Evolutionary conservation across 2,329 filamentous ascomycete genomes (phyloP), one percentile per base, ranked within the genome.

Genomic region (Pseudopithomyces maydicus): DNA sequence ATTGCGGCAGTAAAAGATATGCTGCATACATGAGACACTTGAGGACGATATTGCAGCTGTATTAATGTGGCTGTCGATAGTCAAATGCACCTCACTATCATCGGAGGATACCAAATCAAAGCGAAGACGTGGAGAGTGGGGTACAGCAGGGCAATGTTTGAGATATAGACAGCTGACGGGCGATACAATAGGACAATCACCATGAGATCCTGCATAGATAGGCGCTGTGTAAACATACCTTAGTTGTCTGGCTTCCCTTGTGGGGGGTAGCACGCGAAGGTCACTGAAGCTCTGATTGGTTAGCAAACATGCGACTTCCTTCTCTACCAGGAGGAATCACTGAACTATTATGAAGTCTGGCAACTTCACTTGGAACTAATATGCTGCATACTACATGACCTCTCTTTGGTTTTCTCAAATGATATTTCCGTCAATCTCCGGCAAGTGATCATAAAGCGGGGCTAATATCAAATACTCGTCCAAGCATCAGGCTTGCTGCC

Each of bases 131-230:
- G 39, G 53, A 45, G 32, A 22, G 19, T 15, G 52, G 45, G 39
- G 39, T 23, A 50, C 53, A 54, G 33, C 22, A 44, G 32, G 46
- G 39, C 46, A 39, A 29, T 45, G 45, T 50, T 49, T 35, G 38
- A 55, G 53, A 50, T 45, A 14, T 29, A 39, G 39, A 50, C 29
- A 44, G 46, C 39, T 55, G 39, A 32, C 2, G 36, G 32, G 6
- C 19, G 23, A 22, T 26, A 46, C 15, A 33, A 38, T 48, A 17
- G 14, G 12, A 48, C 22, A 8, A 48, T n/a, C 26, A 48, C 48
- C 33, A 44, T 32, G 15, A 17, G 44, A 20, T 26, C n/a, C n/a
- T 41, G n/a, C 38, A 19, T 7, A 19, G n/a, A 36, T 17, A 32
- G 26, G n/a, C 19, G 38, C 17, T 20, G 39, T 42, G 17, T 22